phyloP scores from a whole-genome alignment of 176 grass and related monocot species.

The Rhynchospora tenuis region DNA sequence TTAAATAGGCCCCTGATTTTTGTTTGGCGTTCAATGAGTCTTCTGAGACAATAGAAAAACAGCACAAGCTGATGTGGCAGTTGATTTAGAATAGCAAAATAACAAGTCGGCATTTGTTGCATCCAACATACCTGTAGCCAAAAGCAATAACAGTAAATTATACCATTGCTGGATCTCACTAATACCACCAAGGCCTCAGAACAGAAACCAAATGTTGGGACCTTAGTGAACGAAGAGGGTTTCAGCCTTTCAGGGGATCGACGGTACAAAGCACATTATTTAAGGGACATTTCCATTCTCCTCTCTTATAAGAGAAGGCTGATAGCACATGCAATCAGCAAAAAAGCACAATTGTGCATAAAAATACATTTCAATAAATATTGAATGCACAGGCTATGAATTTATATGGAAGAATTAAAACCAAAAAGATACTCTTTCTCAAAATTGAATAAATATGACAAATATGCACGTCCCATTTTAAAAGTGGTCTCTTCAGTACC shows the following conservation, averaged over 20 bases:
- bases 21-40: background rate
- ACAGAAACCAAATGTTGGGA: background rate
- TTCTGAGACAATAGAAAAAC: background rate
- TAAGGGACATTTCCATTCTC: background rate
- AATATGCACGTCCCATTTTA: slow-evolving; percentile 9
- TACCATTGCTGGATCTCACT: background rate
- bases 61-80: background rate
- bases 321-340: background rate
- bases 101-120: background rate
- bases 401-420: background rate
- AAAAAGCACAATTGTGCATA: background rate
- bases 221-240: background rate
- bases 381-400: background rate
- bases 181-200: background rate
- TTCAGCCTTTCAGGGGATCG: no score
- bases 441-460: background rate
- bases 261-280: background rate
- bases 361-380: background rate
- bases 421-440: background rate
- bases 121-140: background rate
- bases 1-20: background rate
- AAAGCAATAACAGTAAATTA: background rate
- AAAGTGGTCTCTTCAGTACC: background rate
- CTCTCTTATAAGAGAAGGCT: background rate
- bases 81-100: background rate